Evolutionary conservation across 176 grass and related monocot genomes (phyloP).

Genomic region (Miscanthus lutarioriparius): DNA sequence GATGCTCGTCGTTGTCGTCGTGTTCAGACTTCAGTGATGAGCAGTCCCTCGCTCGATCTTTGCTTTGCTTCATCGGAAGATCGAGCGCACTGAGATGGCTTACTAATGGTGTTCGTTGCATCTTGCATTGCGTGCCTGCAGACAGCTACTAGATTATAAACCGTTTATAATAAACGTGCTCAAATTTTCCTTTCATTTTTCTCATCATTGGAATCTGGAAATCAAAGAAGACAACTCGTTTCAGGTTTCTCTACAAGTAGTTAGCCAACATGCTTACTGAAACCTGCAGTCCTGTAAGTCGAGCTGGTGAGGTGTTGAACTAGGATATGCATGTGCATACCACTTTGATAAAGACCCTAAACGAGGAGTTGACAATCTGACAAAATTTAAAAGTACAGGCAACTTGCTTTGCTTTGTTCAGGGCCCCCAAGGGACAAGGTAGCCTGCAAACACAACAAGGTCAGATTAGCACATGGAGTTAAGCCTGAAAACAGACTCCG

Average conservation of each 20-base stretch:
- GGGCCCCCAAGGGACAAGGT: not conserved
- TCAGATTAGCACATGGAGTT: conserved; percentile 8
- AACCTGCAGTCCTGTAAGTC: not conserved
- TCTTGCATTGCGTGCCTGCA: not conserved
- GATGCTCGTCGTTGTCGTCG: not conserved
- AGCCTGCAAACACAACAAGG: not conserved
- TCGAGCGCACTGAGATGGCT: not conserved
- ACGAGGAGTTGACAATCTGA: not conserved
- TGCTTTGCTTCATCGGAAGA: not conserved
- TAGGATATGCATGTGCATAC: not conserved
- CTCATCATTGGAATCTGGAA: not conserved
- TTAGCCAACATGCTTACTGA: not conserved
- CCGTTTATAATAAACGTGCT: not conserved
- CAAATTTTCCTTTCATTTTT: not conserved
- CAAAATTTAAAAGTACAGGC: not conserved
- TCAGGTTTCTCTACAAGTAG: not conserved
- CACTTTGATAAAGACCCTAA: not conserved
- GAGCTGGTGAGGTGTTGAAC: not conserved
- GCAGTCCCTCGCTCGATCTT: not conserved
- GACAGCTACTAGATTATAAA: not conserved
- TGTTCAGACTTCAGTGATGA: not conserved
- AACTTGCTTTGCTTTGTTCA: not conserved
- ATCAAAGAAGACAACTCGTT: not conserved
- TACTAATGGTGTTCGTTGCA: not conserved
- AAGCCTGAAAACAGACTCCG: not conserved